Conservation (phyloP, 2,329 filamentous ascomycete species). For the Ceratocystis papillata region DNA sequence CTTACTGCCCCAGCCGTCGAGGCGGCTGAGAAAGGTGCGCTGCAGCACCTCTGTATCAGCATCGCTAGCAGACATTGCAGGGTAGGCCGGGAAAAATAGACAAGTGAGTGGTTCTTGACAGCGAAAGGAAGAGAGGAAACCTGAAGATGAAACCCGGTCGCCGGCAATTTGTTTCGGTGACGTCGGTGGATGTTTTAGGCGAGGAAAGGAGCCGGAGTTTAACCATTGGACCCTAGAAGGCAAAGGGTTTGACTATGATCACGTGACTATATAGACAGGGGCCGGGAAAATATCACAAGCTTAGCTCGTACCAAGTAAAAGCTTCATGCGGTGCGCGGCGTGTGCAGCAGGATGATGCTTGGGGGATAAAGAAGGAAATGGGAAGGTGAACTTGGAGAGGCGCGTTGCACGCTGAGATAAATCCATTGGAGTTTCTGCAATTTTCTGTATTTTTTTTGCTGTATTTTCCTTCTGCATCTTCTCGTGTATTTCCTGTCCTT, state of each 20-base stretch:
- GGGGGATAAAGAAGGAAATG: neutral
- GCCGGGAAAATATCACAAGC: neutral
- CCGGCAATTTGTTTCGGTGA: neutral
- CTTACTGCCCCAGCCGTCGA: conserved; percentile 44
- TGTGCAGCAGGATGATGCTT: neutral
- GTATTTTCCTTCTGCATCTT: neutral
- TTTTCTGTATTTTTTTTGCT: neutral
- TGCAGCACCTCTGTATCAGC: conserved; percentile 14
- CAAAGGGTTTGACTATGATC: neutral
- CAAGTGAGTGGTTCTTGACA: too few relatives aligned
- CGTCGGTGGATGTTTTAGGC: neutral
- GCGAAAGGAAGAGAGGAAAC: neutral
- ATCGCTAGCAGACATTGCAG: conserved; percentile 15
- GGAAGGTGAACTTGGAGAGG: neutral
- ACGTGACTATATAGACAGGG: neutral
- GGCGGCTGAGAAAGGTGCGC: conserved; percentile 29
- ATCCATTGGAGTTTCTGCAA: neutral
- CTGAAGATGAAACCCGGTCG: neutral
- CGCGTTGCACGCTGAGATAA: neutral
- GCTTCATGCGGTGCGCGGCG: neutral
- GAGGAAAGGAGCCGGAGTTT: neutral
- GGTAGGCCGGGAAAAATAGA: neutral
- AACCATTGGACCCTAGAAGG: neutral
- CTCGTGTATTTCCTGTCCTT: neutral
- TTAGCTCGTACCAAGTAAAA: neutral